Percentiles rank a stretch among this genome's conserved stretches.
Evolutionary conservation across 2,329 filamentous ascomycete genomes (phyloP).

Genomic region (Didymella segeticola): DNA sequence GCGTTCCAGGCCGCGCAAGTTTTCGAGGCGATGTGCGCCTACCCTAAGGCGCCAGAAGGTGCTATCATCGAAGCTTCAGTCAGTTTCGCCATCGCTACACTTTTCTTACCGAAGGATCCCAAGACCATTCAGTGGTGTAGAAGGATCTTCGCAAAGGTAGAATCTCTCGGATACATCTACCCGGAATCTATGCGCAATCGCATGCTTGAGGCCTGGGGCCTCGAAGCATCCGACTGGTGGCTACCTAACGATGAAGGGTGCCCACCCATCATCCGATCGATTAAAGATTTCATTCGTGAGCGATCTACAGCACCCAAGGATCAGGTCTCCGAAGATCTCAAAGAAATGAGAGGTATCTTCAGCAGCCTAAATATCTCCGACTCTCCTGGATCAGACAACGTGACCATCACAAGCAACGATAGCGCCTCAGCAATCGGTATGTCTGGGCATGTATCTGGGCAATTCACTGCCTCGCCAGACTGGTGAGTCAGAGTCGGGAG

Average conservation of each 20-base stretch:
- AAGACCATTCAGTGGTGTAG: constrained; percentile 80
- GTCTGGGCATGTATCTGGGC: neutral
- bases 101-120: constrained; percentile 80
- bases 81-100: constrained; percentile 73
- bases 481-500: constrained; percentile 1
- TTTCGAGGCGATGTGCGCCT: constrained; percentile 78
- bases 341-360: constrained; percentile 76
- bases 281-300: constrained; percentile 83
- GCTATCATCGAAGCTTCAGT: constrained; percentile 76
- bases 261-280: constrained; percentile 73
- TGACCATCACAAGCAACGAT: constrained; percentile 36
- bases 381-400: constrained; percentile 39
- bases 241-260: constrained; percentile 81
- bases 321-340: constrained; percentile 67
- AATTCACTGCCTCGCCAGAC: constrained; percentile 7
- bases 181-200: constrained; percentile 74
- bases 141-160: constrained; percentile 77
- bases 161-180: constrained; percentile 86
- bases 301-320: constrained; percentile 63
- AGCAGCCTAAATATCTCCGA: constrained; percentile 49
- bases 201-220: constrained; percentile 77
- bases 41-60: constrained; percentile 73
- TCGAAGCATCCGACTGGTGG: constrained; percentile 85
- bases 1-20: constrained; percentile 77
- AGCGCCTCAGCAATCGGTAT: constrained; percentile 4